Evolutionary conservation across 768 basidiomycete species (phyloP).

Genomic region (Amanita fuliginea): DNA sequence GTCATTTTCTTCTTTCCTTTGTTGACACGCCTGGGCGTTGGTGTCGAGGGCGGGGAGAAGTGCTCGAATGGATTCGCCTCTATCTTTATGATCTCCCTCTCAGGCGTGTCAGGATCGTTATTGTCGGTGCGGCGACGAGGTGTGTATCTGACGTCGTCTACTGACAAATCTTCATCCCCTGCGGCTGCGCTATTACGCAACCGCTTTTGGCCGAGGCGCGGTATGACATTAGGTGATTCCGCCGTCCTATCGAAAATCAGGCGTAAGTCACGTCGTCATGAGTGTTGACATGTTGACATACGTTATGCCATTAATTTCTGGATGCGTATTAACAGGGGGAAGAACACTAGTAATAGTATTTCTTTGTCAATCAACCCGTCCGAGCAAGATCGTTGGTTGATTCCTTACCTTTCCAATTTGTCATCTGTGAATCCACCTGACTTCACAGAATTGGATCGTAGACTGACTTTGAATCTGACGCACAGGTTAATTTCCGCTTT

Average conservation of each 20-base stretch:
- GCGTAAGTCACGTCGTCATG: not conserved
- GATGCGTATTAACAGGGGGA: not conserved
- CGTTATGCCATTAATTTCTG: not conserved
- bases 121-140: conserved; percentile 4
- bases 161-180: not conserved
- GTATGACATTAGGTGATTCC: not conserved
- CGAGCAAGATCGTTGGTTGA: too few species aligned
- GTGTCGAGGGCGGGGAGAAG: not conserved
- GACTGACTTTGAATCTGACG: not conserved
- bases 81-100: not conserved
- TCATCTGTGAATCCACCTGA: too few species aligned
- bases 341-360: not conserved
- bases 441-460: not conserved
- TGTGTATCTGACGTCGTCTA: conserved; percentile 6
- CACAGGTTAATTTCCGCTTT: not conserved
- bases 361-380: not conserved
- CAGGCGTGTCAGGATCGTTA: not conserved
- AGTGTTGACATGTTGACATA: not conserved
- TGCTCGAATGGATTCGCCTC: not conserved
- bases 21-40: conserved; percentile 1
- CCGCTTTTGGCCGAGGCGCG: not conserved
- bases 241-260: not conserved
- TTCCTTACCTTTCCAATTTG: not conserved
- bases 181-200: not conserved
- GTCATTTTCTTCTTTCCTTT: conserved; percentile 13